Percentiles rank a stretch among this genome's conserved stretches.
phyloP scores from a whole-genome alignment of 2,329 filamentous ascomycete species.

The Septoria petroselini region DNA sequence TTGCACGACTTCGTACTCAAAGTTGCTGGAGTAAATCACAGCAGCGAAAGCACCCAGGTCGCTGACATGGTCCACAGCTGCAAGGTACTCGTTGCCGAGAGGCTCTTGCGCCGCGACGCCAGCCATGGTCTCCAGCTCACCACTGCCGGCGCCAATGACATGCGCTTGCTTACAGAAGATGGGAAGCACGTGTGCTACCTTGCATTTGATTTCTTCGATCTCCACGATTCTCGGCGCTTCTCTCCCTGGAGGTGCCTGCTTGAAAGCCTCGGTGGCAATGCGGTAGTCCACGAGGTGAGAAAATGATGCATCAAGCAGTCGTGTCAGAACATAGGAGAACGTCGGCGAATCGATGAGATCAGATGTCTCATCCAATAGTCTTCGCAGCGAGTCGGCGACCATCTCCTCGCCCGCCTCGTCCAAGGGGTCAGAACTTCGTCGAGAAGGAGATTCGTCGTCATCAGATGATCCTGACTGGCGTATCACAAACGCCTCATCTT shows the following conservation, averaged over 20 bases:
- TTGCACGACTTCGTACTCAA: constrained; percentile 51
- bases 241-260: constrained; percentile 48
- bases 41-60: constrained; percentile 82
- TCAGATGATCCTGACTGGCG: constrained; percentile 74
- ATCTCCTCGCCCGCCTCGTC: constrained; percentile 32
- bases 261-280: constrained; percentile 75
- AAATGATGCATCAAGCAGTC: constrained; percentile 84
- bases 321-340: constrained; percentile 80
- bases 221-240: constrained; percentile 53
- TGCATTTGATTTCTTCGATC: constrained; percentile 54
- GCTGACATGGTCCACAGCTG: constrained; percentile 69
- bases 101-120: constrained; percentile 31
- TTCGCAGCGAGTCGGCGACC: constrained; percentile 64
- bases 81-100: constrained; percentile 50
- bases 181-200: constrained; percentile 85
- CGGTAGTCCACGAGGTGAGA: constrained; percentile 78
- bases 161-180: constrained; percentile 89
- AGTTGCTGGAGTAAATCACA: constrained; percentile 84
- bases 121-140: constrained; percentile 54
- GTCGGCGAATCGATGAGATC: constrained; percentile 92
- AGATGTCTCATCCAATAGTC: constrained; percentile 89
- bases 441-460: constrained; percentile 33
- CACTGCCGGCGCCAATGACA: constrained; percentile 72
- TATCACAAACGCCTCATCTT: constrained; percentile 79
- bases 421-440: constrained; percentile 23